These are phyloP conservation scores for Arthonia radiata DNA, from an alignment of 495 filamentous ascomycete species.

Conservation along the genomic window DNA sequence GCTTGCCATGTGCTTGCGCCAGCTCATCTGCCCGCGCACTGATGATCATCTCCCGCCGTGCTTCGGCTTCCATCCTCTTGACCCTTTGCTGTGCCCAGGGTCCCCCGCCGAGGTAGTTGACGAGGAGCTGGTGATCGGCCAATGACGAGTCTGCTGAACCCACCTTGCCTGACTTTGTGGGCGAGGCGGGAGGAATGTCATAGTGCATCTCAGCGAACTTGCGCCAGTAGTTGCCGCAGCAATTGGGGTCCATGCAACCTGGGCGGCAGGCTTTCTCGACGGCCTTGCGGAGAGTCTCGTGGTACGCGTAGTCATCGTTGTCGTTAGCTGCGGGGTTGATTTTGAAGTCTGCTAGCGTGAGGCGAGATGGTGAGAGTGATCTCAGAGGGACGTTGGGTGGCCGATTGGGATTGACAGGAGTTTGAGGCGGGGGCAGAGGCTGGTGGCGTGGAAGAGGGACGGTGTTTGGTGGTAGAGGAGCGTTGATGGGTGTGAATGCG, in stretches of 20 bases:
- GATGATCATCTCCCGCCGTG: constrained; percentile 31
- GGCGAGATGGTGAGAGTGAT: too few relatives aligned
- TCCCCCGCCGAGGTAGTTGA: constrained; percentile 44
- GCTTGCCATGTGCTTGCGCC: constrained; percentile 47
- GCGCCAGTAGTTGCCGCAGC: constrained; percentile 54
- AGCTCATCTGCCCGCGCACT: constrained; percentile 41
- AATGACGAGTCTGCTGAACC: constrained; percentile 4
- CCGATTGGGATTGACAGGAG: too few relatives aligned
- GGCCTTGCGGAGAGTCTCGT: constrained; percentile 46
- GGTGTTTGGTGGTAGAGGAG: too few relatives aligned
- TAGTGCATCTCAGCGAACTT: constrained; percentile 29
- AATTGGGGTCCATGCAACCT: constrained; percentile 53
- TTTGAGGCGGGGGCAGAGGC: too few relatives aligned
- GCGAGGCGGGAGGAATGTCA: constrained; percentile 6
- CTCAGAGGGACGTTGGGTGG: too few relatives aligned
- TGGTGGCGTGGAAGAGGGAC: too few relatives aligned
- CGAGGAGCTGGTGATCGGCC: constrained; percentile 23
- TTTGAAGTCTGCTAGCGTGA: too few relatives aligned
- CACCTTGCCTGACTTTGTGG: constrained; percentile 2
- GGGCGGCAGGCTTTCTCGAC: constrained; percentile 47
- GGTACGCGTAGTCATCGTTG: constrained; percentile 48
- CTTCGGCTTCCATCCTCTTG: constrained; percentile 19
- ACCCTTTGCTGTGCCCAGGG: constrained; percentile 9
- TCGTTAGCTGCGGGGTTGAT: constrained; percentile 53
- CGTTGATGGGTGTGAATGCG: too few relatives aligned